These are phyloP conservation scores for Pharus latifolius DNA, from an alignment of 176 grass and related monocot genomes.

Conservation along the genomic window DNA sequence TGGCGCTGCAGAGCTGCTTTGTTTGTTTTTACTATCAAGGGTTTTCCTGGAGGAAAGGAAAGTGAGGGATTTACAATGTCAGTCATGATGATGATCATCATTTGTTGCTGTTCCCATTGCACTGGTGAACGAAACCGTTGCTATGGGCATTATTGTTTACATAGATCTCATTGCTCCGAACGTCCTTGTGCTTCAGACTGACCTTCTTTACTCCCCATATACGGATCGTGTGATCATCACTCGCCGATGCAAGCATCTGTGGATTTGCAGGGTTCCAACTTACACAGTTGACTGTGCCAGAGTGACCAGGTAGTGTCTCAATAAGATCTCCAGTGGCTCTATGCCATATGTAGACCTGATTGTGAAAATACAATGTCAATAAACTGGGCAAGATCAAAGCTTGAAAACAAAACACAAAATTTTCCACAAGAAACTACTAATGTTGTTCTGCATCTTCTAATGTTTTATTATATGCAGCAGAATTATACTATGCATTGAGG, in stretches of 20 bases:
- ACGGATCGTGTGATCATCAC: conserved; percentile 69
- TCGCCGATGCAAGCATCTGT: conserved; percentile 81
- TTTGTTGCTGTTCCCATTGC: conserved; percentile 66
- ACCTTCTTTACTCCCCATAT: conserved; percentile 70
- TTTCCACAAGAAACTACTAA: neutral
- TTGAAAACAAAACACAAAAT: neutral
- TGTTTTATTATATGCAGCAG: conserved; percentile 10
- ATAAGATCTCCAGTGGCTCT: conserved; percentile 60
- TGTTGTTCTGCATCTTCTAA: neutral
- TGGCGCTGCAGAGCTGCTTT: conserved; percentile 29
- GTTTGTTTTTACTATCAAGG: conserved; percentile 24
- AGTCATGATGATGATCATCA: conserved; percentile 16
- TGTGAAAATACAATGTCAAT: neutral
- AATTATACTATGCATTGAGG: neutral
- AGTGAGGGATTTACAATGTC: conserved; percentile 47
- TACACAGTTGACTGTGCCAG: conserved; percentile 77
- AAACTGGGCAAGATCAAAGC: neutral
- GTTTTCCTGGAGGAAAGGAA: conserved; percentile 27
- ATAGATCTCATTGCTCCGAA: conserved; percentile 23
- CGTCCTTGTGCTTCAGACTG: conserved; percentile 46
- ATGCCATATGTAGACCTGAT: conserved; percentile 93
- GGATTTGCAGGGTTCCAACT: conserved; percentile 88
- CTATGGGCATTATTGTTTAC: conserved; percentile 32
- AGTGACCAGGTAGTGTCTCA: conserved; percentile 62
- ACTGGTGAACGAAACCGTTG: conserved; percentile 55